Evolutionary conservation across 129 eudicot species (phyloP).

Genomic region (Sambucus nigra): DNA sequence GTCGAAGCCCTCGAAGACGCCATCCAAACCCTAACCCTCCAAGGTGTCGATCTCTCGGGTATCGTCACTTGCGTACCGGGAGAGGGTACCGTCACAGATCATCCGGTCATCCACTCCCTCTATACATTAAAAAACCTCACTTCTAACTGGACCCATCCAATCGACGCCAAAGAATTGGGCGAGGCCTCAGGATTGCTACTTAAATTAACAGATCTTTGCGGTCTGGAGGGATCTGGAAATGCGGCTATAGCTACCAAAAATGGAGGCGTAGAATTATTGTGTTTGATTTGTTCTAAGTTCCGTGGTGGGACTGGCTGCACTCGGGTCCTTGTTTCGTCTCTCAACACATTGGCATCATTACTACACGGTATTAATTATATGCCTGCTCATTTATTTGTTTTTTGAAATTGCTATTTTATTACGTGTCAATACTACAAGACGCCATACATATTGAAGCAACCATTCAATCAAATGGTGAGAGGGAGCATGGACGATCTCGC

Average conservation of each 20-base stretch:
- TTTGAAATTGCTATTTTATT: too few relatives aligned
- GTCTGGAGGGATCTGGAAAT: conserved; percentile 41
- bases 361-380: conserved; percentile 90
- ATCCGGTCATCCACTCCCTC: too few relatives aligned
- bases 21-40: conserved; percentile 76
- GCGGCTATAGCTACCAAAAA: conserved; percentile 70
- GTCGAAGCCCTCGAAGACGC: conserved; percentile 49
- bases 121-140: too few relatives aligned
- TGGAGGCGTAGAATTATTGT: conserved; percentile 61
- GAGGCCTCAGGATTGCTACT: conserved; percentile 32
- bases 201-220: conserved; percentile 31
- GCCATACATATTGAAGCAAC: conserved; percentile 71
- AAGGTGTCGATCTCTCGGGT: conserved; percentile 97
- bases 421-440: too few relatives aligned
- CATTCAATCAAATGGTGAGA: conserved; percentile 74
- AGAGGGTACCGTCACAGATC: too few relatives aligned
- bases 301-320: conserved; percentile 1
- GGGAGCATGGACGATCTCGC: conserved; percentile 70
- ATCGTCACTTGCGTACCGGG: conserved; percentile 54
- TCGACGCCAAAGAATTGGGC: conserved; percentile 16
- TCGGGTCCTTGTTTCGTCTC: conserved; percentile 30
- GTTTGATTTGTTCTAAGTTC: conserved; percentile 34
- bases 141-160: too few relatives aligned
- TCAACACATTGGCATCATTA: conserved; percentile 48
- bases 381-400: too few relatives aligned